phyloP scores from a whole-genome alignment of 345 rosid species.

The Salix viminalis region DNA sequence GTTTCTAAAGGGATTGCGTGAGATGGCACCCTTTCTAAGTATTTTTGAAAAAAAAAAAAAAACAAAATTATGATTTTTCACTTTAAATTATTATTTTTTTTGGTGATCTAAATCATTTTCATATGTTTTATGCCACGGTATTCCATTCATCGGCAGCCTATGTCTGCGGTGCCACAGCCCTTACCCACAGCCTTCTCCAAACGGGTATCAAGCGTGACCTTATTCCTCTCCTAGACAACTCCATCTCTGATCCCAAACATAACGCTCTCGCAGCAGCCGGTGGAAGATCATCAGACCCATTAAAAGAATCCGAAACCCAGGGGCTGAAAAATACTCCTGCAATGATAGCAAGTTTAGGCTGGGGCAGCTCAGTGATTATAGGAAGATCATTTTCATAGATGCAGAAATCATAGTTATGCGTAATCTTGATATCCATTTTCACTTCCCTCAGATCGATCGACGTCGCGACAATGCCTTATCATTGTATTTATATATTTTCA shows the following conservation, averaged over 20 bases:
- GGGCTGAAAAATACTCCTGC: constrained; percentile 55
- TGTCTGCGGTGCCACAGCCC: constrained; percentile 79
- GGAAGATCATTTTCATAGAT: constrained; percentile 80
- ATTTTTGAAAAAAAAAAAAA: no score
- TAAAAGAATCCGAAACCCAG: constrained; percentile 73
- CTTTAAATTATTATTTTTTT: no score
- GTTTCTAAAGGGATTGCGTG: no score
- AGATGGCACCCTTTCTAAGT: no score
- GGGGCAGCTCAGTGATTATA: constrained; percentile 85
- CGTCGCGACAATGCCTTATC: constrained; percentile 15
- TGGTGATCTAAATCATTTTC: no score
- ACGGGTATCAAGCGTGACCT: constrained; percentile 83
- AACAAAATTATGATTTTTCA: no score
- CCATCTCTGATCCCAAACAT: constrained; percentile 64
- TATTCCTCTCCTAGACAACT: constrained; percentile 65
- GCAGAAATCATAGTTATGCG: constrained; percentile 77
- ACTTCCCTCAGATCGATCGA: constrained; percentile 59
- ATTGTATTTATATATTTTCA: no score
- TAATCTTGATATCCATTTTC: constrained; percentile 71
- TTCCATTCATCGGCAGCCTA: constrained; percentile 83
- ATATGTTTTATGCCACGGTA: constrained; percentile 57
- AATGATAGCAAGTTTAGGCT: constrained; percentile 90
- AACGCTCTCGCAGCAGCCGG: constrained; percentile 55
- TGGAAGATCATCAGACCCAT: constrained; percentile 65
- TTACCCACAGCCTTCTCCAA: constrained; percentile 34